A percentile compares a stretch with the other conserved stretches of the same genome.
These are phyloP conservation scores for Mycena crocata DNA, from an alignment of 768 basidiomycete species.

Conservation along the genomic window DNA sequence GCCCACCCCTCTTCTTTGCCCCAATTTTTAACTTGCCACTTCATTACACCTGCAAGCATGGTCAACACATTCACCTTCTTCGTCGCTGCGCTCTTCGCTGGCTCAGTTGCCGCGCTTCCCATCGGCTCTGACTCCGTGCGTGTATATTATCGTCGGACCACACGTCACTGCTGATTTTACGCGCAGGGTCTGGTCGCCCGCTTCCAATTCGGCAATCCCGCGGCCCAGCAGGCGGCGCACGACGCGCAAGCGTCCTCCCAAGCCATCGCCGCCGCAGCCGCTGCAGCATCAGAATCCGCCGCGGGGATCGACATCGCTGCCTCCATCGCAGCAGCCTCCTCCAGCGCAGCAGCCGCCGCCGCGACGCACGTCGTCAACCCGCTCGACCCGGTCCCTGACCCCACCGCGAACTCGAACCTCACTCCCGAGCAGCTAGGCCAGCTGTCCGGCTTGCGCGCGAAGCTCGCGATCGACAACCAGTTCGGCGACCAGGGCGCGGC, in stretches of 20 bases:
- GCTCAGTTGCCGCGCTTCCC: neutral
- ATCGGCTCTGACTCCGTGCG: neutral
- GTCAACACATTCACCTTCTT: conserved; percentile 9
- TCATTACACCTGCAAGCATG: neutral
- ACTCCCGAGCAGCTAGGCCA: neutral
- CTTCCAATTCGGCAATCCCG: neutral
- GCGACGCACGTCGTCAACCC: neutral
- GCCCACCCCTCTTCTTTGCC: neutral
- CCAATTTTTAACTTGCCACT: neutral
- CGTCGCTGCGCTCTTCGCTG: neutral
- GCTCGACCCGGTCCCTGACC: neutral
- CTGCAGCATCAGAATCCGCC: neutral
- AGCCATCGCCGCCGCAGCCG: neutral
- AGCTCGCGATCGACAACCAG: conserved; percentile 1
- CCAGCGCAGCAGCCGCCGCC: neutral
- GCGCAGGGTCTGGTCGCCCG: neutral
- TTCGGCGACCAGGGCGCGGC: neutral
- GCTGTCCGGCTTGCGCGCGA: neutral
- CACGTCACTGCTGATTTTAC: neutral
- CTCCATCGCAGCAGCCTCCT: neutral
- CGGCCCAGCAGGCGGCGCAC: neutral
- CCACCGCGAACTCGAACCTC: neutral
- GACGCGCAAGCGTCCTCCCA: neutral
- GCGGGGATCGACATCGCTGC: conserved; percentile 1
- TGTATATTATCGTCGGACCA: neutral